phyloP scores from a whole-genome alignment of 1,139 yeast genomes.

The Torulaspora globosa region DNA sequence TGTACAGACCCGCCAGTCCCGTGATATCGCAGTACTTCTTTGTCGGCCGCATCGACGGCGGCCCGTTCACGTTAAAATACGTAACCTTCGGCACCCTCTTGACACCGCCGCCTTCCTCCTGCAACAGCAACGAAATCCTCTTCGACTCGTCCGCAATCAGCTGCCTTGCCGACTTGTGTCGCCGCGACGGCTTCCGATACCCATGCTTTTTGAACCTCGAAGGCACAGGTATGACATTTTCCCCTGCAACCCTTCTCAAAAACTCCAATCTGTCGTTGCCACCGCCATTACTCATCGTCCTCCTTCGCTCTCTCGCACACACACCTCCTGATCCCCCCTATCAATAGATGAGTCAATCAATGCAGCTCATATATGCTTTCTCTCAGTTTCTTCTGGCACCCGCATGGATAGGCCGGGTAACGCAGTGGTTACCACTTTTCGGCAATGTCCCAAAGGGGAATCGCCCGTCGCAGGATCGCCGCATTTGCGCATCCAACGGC shows the following conservation, averaged over 20 bases:
- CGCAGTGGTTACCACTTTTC: no score
- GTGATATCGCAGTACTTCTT: conserved; percentile 93
- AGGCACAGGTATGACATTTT: conserved; percentile 19
- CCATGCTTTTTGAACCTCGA: conserved; percentile 52
- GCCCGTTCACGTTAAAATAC: conserved; percentile 67
- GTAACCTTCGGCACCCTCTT: conserved; percentile 40
- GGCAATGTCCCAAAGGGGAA: not conserved
- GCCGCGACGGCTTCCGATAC: conserved; percentile 50
- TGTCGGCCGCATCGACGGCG: conserved; percentile 78
- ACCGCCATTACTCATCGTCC: not conserved
- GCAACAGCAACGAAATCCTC: conserved; percentile 32
- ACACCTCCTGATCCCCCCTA: no score
- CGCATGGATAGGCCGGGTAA: no score
- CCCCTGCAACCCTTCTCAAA: conserved; percentile 27
- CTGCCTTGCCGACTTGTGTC: conserved; percentile 76
- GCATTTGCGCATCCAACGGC: no score
- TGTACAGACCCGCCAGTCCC: conserved; percentile 76
- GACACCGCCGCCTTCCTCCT: conserved; percentile 9
- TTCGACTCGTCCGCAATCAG: conserved; percentile 67
- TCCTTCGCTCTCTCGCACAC: no score
- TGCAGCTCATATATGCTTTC: no score
- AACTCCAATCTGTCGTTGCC: conserved; percentile 26
- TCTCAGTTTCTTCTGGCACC: no score
- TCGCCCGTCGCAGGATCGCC: not conserved
- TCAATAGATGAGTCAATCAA: no score